A percentile compares a stretch with the other conserved stretches of the same genome.
phyloP scores from a whole-genome alignment of 352 stramenopile genomes.

The Phytophthora nicotianae region DNA sequence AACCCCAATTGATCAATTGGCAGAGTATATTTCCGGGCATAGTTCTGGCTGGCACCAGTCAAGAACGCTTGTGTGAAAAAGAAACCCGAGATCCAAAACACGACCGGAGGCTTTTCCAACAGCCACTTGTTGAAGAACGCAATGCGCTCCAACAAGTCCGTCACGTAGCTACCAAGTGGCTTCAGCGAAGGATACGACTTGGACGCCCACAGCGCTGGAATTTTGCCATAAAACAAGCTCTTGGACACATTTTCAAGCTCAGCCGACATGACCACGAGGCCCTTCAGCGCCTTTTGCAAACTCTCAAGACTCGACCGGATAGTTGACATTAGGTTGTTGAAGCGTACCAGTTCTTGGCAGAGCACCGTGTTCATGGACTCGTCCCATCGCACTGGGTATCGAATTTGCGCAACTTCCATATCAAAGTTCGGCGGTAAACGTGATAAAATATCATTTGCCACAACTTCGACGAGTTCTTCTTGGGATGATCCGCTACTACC shows the following conservation, averaged over 20 bases:
- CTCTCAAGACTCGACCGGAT: conserved; percentile 87
- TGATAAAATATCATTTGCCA: conserved; percentile 88
- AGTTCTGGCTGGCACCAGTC: conserved; percentile 95
- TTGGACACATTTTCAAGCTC: conserved; percentile 94
- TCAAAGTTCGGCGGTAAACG: conserved; percentile 92
- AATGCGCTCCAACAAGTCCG: conserved; percentile 91
- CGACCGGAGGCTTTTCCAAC: conserved; percentile 79
- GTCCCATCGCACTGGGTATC: conserved; percentile 92
- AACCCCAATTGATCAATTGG: conserved; percentile 91
- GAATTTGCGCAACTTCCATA: conserved; percentile 92
- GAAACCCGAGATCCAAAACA: conserved; percentile 96
- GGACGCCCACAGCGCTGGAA: conserved; percentile 89
- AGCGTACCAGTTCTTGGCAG: conserved; percentile 93
- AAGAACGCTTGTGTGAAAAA: conserved; percentile 97
- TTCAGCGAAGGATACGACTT: conserved; percentile 95
- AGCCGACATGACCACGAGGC: conserved; percentile 93
- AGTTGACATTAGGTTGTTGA: conserved; percentile 93
- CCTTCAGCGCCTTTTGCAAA: conserved; percentile 91
- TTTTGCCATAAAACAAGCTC: conserved; percentile 92
- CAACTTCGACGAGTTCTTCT: conserved; percentile 88
- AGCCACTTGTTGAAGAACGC: conserved; percentile 92
- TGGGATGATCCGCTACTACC: conserved; percentile 76
- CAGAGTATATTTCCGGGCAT: conserved; percentile 90
- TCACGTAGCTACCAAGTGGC: conserved; percentile 90
- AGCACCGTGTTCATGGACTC: conserved; percentile 95